Base-by-base conservation (phyloP, 306 rosid genomes). In the Malus sylvestris region DNA sequence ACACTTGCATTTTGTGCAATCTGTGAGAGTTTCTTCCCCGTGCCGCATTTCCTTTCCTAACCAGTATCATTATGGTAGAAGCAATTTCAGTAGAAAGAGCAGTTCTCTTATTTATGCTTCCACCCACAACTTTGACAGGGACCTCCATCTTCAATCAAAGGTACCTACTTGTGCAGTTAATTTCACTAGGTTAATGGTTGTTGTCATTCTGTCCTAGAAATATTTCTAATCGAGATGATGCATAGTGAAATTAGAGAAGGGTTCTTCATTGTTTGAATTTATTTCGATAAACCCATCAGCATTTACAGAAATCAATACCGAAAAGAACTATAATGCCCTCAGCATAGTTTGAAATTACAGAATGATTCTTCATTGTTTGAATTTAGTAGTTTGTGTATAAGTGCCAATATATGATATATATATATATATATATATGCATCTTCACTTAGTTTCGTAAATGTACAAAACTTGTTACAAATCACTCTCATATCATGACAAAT, bases 81-180 rank as follows among this genome's bases (percentile, higher is more conserved):
- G 3, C 20, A 69, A 3, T 65, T 27, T 51, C 9, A 73, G 15
- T 61, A 72, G 71, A 70, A 76, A 67, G 58, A 76, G 52, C 77
- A 45, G 30, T 68, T 70, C 8, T 60, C 76, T 68, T 76, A 80
- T 80, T 32, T 76, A 27, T 44, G 71, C 80, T 25, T 83, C 82
- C 29, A 77, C 19, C 59, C 20, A 71, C 68, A 71, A 76, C 77
- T 23, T 35, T 6, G 25, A 7, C 38, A 73, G 19, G 20, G 72
- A 19, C 71, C 57, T 35, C 40, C 35, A 23, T 62, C 44, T 67
- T 49, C 42, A 75, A 23, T 71, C 83, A 46, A 70, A 65, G 77
- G 72, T 74, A 38, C 33, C 49, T 46, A 33, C 6, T 18, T 61
- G n/a, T 6, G 6, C 15, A 35, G 40, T 2, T 40, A 10, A 55